Conservation (phyloP, 1,284 basidiomycete species). For the Pseudozyma sp. region DNA sequence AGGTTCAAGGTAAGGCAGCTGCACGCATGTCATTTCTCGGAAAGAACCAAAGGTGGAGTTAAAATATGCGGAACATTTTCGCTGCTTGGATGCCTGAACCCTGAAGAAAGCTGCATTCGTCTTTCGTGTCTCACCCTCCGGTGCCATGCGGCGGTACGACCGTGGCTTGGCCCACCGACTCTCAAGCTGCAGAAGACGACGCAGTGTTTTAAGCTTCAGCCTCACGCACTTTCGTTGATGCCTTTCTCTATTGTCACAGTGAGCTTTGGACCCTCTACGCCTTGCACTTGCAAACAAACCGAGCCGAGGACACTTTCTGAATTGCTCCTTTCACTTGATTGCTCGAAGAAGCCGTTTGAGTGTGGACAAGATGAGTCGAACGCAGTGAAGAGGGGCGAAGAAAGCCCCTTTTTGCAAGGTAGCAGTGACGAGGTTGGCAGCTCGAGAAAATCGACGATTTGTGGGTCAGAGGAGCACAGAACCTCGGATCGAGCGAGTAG, state of each 20-base stretch:
- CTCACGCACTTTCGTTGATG: not conserved
- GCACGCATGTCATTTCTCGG: too few species aligned
- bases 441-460: constrained; percentile 1
- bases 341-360: not conserved
- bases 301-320: too few species aligned
- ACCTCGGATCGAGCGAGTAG: not conserved
- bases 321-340: not conserved
- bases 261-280: constrained; percentile 11
- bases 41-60: too few species aligned
- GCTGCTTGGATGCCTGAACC: too few species aligned
- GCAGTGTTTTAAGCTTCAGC: not conserved
- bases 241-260: not conserved
- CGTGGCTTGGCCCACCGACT: constrained; percentile 3
- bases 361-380: not conserved
- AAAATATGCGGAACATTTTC: too few species aligned
- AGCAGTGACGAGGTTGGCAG: constrained; percentile 1
- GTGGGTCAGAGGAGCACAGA: not conserved
- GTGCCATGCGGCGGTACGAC: not conserved
- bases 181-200: constrained; percentile 2
- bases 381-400: not conserved
- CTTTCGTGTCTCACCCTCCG: too few species aligned
- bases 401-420: constrained; percentile 1
- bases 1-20: too few species aligned
- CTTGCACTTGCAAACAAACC: not conserved
- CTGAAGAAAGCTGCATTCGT: not conserved